Percentiles rank a stretch among this genome's conserved stretches.
These are phyloP conservation scores for Tieghemostelium lacteum DNA, from an alignment of 78 protist genomes.

Conservation along the genomic window DNA sequence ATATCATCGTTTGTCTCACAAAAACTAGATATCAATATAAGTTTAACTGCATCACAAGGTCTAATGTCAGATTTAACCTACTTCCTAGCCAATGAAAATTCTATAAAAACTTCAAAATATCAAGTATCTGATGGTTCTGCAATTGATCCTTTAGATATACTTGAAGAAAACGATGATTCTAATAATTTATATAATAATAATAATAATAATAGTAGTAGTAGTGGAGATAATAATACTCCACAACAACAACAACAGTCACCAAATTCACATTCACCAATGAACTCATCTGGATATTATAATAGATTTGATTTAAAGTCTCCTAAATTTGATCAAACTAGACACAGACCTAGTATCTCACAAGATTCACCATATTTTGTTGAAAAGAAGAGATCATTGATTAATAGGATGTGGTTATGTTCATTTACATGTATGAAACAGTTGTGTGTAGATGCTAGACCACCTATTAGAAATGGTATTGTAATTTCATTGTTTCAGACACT, in stretches of 20 bases:
- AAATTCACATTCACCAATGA: neutral
- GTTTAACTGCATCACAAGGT: conserved; percentile 74
- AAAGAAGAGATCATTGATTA: conserved; percentile 1
- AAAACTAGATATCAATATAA: conserved; percentile 70
- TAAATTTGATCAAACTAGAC: neutral
- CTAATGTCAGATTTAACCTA: conserved; percentile 53
- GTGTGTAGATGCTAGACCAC: conserved; percentile 45
- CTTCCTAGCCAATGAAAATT: conserved; percentile 58
- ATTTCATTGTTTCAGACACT: conserved; percentile 55
- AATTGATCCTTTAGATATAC: conserved; percentile 4
- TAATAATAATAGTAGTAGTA: neutral
- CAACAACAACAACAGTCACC: neutral
- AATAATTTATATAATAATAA: neutral
- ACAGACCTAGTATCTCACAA: conserved; percentile 19
- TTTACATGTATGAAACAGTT: conserved; percentile 46
- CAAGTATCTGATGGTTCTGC: conserved; percentile 17
- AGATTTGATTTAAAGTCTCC: too few species aligned
- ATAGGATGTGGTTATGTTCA: conserved; percentile 72
- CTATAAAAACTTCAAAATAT: conserved; percentile 32
- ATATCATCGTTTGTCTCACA: conserved; percentile 61
- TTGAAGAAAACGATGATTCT: neutral
- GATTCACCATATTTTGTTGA: conserved; percentile 42
- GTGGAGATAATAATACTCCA: neutral
- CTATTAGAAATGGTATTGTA: conserved; percentile 70
- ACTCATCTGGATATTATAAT: too few species aligned